Evolutionary conservation across 495 filamentous ascomycete genomes (phyloP).

Genomic region (Penicillium silybi): DNA sequence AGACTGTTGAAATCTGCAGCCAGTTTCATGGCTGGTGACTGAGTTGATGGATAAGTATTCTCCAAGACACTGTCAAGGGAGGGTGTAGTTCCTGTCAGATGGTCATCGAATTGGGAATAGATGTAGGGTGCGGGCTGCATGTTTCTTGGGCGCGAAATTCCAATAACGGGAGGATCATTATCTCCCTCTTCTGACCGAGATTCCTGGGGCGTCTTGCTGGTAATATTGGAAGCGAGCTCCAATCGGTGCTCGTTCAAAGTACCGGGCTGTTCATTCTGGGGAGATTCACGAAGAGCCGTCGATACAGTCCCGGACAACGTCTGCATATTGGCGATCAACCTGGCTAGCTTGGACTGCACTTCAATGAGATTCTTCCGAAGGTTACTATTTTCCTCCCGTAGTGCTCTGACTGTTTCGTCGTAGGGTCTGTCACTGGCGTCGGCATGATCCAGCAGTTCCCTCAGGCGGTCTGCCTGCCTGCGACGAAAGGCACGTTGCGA

Average conservation of each 20-base stretch:
- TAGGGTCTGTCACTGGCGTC: conserved; percentile 2
- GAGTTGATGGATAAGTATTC: background rate
- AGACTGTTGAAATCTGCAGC: conserved; percentile 1
- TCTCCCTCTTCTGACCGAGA: background rate
- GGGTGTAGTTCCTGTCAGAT: background rate
- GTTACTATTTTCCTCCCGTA: conserved; percentile 3
- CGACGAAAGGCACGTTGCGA: background rate
- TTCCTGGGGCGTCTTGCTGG: background rate
- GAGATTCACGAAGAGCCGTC: background rate
- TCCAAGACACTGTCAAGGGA: background rate
- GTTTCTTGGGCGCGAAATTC: background rate
- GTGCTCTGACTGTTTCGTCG: conserved; percentile 3
- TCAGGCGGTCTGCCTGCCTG: background rate
- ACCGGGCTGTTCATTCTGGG: background rate
- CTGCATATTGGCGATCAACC: conserved; percentile 3
- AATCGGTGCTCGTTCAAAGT: background rate
- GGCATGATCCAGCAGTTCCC: conserved; percentile 6
- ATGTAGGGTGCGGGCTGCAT: background rate
- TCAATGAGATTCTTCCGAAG: conserved; percentile 4
- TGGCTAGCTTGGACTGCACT: conserved; percentile 1
- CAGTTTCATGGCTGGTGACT: background rate
- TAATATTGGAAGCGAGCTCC: background rate
- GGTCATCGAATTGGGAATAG: background rate
- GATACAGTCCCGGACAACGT: background rate
- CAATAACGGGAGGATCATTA: background rate